phyloP scores from a whole-genome alignment of 1,139 yeast species.

The Magnusiomyces paraingens region DNA sequence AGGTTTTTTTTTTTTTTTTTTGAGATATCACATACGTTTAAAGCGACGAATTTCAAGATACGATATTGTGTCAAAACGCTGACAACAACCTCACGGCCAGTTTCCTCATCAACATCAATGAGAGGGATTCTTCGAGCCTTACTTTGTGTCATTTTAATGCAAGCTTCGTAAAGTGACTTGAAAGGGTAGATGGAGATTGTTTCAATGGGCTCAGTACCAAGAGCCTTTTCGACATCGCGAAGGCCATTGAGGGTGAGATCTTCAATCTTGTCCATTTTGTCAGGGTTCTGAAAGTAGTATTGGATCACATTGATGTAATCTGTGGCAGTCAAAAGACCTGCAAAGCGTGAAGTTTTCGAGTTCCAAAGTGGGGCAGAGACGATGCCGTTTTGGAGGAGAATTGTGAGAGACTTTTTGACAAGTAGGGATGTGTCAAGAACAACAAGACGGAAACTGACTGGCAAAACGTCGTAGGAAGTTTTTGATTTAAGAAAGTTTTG shows the following conservation, averaged over 20 bases:
- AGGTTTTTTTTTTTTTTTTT: too few relatives aligned
- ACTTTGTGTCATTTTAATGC: conserved; percentile 83
- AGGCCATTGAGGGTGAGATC: conserved; percentile 79
- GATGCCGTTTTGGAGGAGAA: conserved; percentile 84
- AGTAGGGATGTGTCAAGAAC: conserved; percentile 88
- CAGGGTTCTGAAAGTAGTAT: conserved; percentile 87
- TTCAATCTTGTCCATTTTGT: conserved; percentile 83
- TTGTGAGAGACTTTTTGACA: conserved; percentile 86
- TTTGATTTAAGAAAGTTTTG: conserved; percentile 79
- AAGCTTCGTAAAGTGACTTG: conserved; percentile 85
- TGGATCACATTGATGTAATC: conserved; percentile 95
- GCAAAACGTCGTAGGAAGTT: conserved; percentile 93
- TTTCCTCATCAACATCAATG: conserved; percentile 89
- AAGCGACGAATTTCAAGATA: conserved; percentile 88
- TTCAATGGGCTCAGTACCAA: conserved; percentile 85
- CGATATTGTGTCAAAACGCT: conserved; percentile 95
- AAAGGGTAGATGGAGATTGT: conserved; percentile 89
- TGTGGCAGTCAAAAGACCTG: conserved; percentile 85
- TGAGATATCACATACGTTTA: conserved; percentile 39
- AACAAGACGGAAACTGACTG: conserved; percentile 87
- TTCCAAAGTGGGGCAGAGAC: conserved; percentile 98
- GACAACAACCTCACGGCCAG: conserved; percentile 89
- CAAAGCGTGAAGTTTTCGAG: conserved; percentile 79
- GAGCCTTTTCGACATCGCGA: conserved; percentile 72
- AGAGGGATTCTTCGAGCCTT: conserved; percentile 92